Evolutionary conservation across 2,329 filamentous ascomycete species (phyloP).

Genomic region (Phyllosticta paracitricarpa): DNA sequence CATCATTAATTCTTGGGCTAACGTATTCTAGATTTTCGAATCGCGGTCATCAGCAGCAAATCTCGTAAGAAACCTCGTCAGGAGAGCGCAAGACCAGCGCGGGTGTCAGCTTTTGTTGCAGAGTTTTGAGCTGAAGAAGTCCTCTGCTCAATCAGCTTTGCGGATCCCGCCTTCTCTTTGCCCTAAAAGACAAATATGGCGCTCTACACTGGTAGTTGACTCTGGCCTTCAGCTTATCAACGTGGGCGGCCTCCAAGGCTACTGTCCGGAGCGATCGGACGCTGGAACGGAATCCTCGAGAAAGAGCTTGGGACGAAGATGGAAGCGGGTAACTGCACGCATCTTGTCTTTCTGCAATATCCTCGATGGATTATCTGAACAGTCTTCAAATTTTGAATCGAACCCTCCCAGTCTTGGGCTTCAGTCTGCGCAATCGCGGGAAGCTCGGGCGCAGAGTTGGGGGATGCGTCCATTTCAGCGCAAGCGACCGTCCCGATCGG

Average conservation of each 20-base stretch:
- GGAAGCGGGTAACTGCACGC: not conserved
- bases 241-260: not conserved
- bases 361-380: not conserved
- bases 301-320: not conserved
- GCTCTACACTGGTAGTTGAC: not conserved
- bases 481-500: not conserved
- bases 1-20: no score
- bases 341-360: not conserved
- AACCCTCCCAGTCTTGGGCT: not conserved
- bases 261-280: not conserved
- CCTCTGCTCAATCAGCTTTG: no score
- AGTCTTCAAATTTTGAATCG: not conserved
- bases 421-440: not conserved
- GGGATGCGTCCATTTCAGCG: not conserved
- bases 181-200: no score
- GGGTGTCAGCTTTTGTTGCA: no score
- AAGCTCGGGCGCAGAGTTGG: not conserved
- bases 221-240: not conserved
- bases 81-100: no score
- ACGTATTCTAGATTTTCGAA: no score
- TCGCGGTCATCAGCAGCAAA: no score
- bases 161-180: no score
- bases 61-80: no score
- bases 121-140: no score
- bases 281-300: not conserved